phyloP scores from a whole-genome alignment of 2,329 filamentous ascomycete species.

The Phialophora chinensis region DNA sequence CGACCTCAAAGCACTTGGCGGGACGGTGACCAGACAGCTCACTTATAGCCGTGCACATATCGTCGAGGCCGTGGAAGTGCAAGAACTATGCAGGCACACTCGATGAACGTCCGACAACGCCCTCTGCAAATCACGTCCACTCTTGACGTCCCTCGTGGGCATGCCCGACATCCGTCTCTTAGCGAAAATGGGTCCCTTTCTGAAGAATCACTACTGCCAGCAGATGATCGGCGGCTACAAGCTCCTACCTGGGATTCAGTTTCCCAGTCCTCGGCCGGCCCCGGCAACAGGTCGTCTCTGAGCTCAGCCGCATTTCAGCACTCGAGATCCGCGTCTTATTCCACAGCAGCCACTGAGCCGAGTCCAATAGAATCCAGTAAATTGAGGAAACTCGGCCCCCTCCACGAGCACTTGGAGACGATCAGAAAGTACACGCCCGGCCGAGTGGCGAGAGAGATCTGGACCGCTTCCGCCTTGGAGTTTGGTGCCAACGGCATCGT shows the following conservation, averaged over 20 bases:
- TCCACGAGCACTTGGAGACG: conserved; percentile 10
- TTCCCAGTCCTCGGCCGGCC: background rate
- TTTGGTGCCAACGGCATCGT: background rate
- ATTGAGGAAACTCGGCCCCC: conserved; percentile 1
- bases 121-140: background rate
- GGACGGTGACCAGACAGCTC: background rate
- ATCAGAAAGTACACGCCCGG: conserved; percentile 6
- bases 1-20: background rate
- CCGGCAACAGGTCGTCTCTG: background rate
- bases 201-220: background rate
- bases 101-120: background rate
- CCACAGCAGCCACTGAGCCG: conserved; percentile 3
- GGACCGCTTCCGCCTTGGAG: background rate
- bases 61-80: background rate
- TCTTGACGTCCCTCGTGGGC: background rate
- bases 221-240: background rate
- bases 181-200: conserved; percentile 1
- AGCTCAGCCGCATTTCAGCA: background rate
- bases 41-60: background rate
- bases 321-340: conserved; percentile 1
- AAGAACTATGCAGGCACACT: background rate
- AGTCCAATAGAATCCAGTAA: background rate
- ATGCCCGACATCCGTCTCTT: background rate
- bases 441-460: background rate
- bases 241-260: background rate